Base-by-base conservation (phyloP, 1,284 basidiomycete species). In the Cutaneotrichosporon mucoides region DNA sequence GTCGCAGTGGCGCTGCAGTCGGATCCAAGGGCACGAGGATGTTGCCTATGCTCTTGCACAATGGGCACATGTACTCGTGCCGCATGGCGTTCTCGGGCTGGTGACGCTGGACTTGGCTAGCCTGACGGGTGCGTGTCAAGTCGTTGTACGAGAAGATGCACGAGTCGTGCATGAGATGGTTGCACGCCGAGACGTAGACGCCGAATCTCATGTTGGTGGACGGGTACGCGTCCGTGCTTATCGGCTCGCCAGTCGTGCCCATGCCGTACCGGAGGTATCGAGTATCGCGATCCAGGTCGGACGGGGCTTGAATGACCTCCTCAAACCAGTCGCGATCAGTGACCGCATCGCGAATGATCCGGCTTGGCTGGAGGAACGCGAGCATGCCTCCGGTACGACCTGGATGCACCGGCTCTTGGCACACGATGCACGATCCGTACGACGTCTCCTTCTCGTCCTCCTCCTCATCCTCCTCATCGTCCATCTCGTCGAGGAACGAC, bases 31-130 rank as follows among this genome's bases (percentile, higher is more conserved):
- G 95, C 3, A 99, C 82, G 43, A 99, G 87, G 38, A 92, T 85
- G 76, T 99, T 99, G 9, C 95, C 94, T 1, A 99, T 82, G 67
- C 90, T 92, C 80, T 99, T 99, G 82, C 96, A 99, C n/a, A 99
- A 79, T 0, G 96, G 96, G 70, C 96, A 99, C 55, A 98, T 90
- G 79, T 88, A 99, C 75, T 99, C 96, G 73, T 90, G 89, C 47
- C 96, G 84, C 15, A 88, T 85, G 37, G 94, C 89, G 70, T 88
- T 90, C 74, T 99, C 95, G 0, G 96, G 95, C 70, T 98, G 95
- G 68, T 95, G 94, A 38, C 96, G 83, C 6, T 92, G 92, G 4
- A 91, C 86, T 70, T 99, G 95, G 0, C 87, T 83, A 5, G 89
- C 85, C 75, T 99, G 96, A 13, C 95, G 86, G 65, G 89, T 87